Evolutionary conservation across 192 early-diverging fungal species (phyloP).

Genomic region (Entomortierella beljakovae): DNA sequence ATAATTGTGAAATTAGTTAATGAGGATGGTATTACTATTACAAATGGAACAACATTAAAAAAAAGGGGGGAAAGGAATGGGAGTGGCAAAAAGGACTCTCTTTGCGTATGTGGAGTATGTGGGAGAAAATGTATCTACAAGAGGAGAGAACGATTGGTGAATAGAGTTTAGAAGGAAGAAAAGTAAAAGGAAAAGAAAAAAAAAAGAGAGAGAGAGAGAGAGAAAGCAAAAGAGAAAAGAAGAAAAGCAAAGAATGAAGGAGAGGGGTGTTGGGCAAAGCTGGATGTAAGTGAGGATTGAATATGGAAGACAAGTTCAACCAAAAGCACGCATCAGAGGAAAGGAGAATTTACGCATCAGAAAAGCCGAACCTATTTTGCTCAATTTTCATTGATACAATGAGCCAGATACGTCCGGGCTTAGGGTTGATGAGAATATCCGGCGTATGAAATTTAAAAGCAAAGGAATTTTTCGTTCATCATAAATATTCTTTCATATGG

Average conservation of each 20-base stretch:
- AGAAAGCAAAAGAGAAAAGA: background rate
- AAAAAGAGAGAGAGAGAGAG: background rate
- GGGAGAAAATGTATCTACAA: background rate
- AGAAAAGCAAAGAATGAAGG: background rate
- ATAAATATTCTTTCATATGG: too few species aligned
- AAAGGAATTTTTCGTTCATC: too few species aligned
- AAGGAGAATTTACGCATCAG: background rate
- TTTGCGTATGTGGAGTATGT: too few species aligned
- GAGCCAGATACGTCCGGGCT: too few species aligned
- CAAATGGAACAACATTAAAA: background rate
- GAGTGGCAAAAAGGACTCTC: background rate
- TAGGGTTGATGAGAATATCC: background rate
- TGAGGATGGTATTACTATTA: background rate
- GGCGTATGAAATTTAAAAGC: background rate
- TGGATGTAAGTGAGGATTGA: background rate
- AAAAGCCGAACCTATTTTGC: background rate
- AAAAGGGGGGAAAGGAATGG: background rate
- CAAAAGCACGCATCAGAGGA: background rate
- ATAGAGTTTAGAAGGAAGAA: background rate
- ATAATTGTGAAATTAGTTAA: too few species aligned
- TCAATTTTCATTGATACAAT: too few species aligned
- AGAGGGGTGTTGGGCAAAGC: background rate
- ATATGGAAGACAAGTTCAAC: background rate
- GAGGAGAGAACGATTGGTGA: background rate
- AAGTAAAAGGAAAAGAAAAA: background rate